Evolutionary conservation across 2,329 filamentous ascomycete species (phyloP).

Genomic region (Pestalotiopsis sp.): DNA sequence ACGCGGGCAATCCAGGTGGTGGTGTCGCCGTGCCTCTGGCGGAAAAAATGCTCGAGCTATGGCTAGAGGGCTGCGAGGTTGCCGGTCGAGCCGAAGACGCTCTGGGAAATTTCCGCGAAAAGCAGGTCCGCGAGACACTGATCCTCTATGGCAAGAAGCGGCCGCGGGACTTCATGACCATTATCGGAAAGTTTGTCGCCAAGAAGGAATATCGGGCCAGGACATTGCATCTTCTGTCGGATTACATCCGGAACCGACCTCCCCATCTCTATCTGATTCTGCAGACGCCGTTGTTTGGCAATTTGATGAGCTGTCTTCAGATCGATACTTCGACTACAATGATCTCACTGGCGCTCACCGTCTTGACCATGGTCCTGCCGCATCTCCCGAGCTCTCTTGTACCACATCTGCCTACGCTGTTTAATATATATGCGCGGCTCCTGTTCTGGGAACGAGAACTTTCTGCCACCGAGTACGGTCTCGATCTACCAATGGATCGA

Average conservation of each 20-base stretch:
- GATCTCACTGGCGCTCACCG: conserved; percentile 74
- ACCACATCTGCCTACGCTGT: conserved; percentile 71
- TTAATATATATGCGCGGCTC: conserved; percentile 79
- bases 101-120: conserved; percentile 49
- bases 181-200: conserved; percentile 68
- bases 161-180: conserved; percentile 71
- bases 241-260: conserved; percentile 76
- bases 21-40: conserved; percentile 39
- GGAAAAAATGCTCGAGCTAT: conserved; percentile 58
- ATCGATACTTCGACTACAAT: conserved; percentile 77
- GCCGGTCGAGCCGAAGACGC: conserved; percentile 39
- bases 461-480: conserved; percentile 40
- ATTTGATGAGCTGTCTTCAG: conserved; percentile 74
- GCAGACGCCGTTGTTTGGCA: conserved; percentile 72
- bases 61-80: conserved; percentile 52
- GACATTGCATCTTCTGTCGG: conserved; percentile 68
- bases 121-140: conserved; percentile 53
- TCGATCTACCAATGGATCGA: conserved; percentile 42
- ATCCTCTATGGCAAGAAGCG: conserved; percentile 68
- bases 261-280: conserved; percentile 76
- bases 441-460: conserved; percentile 75
- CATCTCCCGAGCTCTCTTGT: conserved; percentile 77
- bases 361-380: conserved; percentile 79
- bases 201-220: conserved; percentile 66
- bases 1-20: conserved; percentile 45